Conservation (phyloP, 148 eudicot genomes). For the Chenopodium album region DNA sequence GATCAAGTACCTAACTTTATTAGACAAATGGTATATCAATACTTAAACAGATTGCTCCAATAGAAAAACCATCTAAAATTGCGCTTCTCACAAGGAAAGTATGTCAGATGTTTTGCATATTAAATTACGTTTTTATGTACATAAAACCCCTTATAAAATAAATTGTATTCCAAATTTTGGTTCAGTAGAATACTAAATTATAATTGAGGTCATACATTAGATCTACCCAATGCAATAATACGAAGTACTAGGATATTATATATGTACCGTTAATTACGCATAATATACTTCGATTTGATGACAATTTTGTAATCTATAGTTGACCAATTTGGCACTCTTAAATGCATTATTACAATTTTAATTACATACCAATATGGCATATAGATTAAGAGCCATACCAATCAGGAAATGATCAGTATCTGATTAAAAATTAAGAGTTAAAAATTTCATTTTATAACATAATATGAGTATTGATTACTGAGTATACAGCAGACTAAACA, state of each 20-base stretch:
- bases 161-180: constrained; percentile 3
- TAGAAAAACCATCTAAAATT: background rate
- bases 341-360: too few relatives aligned
- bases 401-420: too few relatives aligned
- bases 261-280: background rate
- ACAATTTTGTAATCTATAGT: background rate
- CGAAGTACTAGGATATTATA: too few relatives aligned
- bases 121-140: background rate
- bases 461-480: too few relatives aligned
- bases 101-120: background rate
- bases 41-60: background rate
- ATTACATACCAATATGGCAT: too few relatives aligned
- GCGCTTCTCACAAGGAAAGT: background rate
- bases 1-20: constrained; percentile 13
- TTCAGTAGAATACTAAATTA: background rate
- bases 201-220: background rate
- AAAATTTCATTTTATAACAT: too few relatives aligned
- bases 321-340: background rate
- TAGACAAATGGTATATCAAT: background rate
- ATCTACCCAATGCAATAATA: too few relatives aligned
- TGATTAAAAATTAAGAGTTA: too few relatives aligned
- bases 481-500: too few relatives aligned
- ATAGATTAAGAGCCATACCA: too few relatives aligned
- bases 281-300: background rate
- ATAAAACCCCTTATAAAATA: background rate